These are phyloP conservation scores for Aspergillus pseudoterreus DNA, from an alignment of 2,329 filamentous ascomycete species.

Conservation along the genomic window DNA sequence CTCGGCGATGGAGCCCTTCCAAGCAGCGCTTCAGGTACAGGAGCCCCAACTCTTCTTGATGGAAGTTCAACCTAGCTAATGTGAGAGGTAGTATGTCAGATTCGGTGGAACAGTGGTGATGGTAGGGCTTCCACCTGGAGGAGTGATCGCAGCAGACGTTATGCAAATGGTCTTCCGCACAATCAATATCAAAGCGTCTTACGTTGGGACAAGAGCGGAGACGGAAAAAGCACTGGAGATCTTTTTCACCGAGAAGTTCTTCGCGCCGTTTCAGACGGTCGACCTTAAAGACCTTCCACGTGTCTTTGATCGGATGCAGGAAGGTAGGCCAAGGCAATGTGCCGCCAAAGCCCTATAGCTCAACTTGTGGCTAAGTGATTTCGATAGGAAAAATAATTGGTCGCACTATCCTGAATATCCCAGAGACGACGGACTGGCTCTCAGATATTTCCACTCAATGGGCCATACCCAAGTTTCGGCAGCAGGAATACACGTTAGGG, in stretches of 20 bases:
- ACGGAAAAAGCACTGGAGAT: conserved; percentile 85
- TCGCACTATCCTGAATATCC: no score
- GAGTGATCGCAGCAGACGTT: conserved; percentile 69
- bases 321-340: no score
- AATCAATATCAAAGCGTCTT: conserved; percentile 84
- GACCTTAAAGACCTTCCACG: no score
- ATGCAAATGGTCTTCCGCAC: conserved; percentile 83
- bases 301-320: no score
- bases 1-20: conserved; percentile 83
- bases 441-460: no score
- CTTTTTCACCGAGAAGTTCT: conserved; percentile 47
- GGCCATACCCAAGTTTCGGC: no score
- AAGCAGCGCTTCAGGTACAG: conserved; percentile 60
- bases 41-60: conserved; percentile 20
- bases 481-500: no score
- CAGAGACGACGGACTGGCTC: no score
- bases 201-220: conserved; percentile 86
- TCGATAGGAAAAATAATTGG: no score
- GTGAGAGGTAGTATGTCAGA: conserved; percentile 65
- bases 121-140: conserved; percentile 77
- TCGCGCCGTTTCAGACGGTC: no score
- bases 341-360: no score
- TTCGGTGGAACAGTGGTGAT: conserved; percentile 76
- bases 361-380: no score
- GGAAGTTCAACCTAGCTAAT: neutral